These are phyloP conservation scores for Xylaria sp. DNA, from an alignment of 2,329 filamentous ascomycete species.

Conservation along the genomic window DNA sequence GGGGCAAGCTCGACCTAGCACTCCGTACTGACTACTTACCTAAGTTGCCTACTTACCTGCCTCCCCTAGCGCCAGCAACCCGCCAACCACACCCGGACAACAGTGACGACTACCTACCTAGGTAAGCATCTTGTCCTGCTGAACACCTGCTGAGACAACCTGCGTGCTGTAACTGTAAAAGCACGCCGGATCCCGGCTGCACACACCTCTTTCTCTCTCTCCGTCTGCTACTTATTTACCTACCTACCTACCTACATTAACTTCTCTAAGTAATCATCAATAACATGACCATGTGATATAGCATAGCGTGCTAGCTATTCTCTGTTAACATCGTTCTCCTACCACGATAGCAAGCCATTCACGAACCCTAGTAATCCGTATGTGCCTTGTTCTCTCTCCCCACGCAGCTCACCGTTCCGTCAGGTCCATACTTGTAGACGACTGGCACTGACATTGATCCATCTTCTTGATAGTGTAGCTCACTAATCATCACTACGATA, in stretches of 20 bases:
- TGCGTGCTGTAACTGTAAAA: constrained; percentile 24
- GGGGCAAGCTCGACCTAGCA: constrained; percentile 18
- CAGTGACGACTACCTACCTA: constrained; percentile 10
- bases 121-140: not conserved
- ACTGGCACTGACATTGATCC: not conserved
- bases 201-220: not conserved
- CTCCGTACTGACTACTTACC: not conserved
- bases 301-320: not conserved
- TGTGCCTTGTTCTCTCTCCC: not conserved
- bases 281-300: constrained; percentile 16
- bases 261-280: not conserved
- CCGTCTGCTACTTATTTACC: not conserved
- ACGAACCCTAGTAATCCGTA: constrained; percentile 17
- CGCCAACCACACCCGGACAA: constrained; percentile 5
- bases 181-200: not conserved
- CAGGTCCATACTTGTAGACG: not conserved
- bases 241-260: not conserved
- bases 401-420: not conserved
- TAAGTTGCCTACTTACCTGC: not conserved
- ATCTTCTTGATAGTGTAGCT: not conserved
- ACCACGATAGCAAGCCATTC: not conserved
- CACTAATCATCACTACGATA: constrained; percentile 16
- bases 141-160: constrained; percentile 1
- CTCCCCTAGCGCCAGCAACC: constrained; percentile 1
- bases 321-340: not conserved